A percentile compares a stretch with the other conserved stretches of the same genome.
Conservation (phyloP, 1,284 basidiomycete genomes). For the Sphaerobolus stellatus region DNA sequence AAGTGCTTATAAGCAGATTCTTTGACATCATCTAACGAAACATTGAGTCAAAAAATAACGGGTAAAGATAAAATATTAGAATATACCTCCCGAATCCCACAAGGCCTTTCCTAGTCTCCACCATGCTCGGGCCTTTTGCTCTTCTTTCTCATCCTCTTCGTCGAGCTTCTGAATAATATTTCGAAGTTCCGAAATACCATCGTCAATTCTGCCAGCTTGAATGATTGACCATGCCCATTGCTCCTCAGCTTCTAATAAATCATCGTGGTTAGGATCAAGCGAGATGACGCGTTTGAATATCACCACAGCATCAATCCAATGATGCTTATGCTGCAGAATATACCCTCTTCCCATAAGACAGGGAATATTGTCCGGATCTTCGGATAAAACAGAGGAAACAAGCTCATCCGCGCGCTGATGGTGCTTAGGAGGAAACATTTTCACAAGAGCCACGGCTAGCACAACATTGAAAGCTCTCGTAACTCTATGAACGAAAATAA, state of each 20-base stretch:
- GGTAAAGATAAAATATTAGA: background rate
- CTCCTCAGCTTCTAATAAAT: slow-evolving; percentile 69
- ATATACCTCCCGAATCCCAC: slow-evolving; percentile 74
- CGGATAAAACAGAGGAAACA: slow-evolving; percentile 67
- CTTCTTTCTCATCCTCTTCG: slow-evolving; percentile 48
- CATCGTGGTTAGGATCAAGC: slow-evolving; percentile 41
- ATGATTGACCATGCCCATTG: slow-evolving; percentile 87
- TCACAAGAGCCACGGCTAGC: slow-evolving; percentile 75
- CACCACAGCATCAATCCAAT: slow-evolving; percentile 70
- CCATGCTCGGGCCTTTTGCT: slow-evolving; percentile 73
- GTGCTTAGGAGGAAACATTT: slow-evolving; percentile 88
- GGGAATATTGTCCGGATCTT: slow-evolving; percentile 61
- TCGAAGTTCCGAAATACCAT: slow-evolving; percentile 58
- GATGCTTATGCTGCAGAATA: slow-evolving; percentile 61
- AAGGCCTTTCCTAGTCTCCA: slow-evolving; percentile 82
- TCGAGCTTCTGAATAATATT: slow-evolving; percentile 60
- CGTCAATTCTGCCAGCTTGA: slow-evolving; percentile 52
- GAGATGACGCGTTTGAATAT: slow-evolving; percentile 45
- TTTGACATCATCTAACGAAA: slow-evolving; percentile 43
- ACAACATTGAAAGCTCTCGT: slow-evolving; percentile 62
- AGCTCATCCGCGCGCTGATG: slow-evolving; percentile 77
- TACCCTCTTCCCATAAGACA: slow-evolving; percentile 77
- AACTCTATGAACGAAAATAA: slow-evolving; percentile 40
- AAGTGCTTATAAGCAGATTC: slow-evolving; percentile 74
- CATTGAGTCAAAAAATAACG: slow-evolving; percentile 13